Percentiles rank a stretch among this genome's conserved stretches.
These are phyloP conservation scores for Dryas integrifolia DNA, from an alignment of 331 rosid species.

Conservation along the genomic window DNA sequence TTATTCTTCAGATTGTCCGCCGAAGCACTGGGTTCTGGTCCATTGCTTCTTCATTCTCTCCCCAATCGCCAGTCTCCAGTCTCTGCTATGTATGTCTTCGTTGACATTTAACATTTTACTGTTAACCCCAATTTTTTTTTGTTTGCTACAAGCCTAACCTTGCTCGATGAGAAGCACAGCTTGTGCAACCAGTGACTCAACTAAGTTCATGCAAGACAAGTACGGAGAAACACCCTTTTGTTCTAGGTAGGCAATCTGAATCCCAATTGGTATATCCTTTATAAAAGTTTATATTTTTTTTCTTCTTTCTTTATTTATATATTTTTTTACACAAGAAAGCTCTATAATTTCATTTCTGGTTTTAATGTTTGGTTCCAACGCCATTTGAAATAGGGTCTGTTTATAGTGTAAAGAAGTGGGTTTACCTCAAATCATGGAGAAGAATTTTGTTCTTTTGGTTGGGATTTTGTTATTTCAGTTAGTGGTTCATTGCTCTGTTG, in stretches of 20 bases:
- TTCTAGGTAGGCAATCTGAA: slow-evolving; percentile 25
- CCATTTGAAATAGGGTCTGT: slow-evolving; percentile 22
- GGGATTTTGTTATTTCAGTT: slow-evolving; percentile 33
- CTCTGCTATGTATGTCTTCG: background rate
- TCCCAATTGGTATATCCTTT: background rate
- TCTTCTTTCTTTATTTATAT: background rate
- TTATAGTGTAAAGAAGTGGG: slow-evolving; percentile 26
- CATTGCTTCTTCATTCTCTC: background rate
- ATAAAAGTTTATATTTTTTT: background rate
- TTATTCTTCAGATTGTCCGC: background rate
- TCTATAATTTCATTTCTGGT: background rate
- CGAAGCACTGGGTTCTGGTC: background rate
- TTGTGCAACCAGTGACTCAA: background rate
- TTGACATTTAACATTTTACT: background rate
- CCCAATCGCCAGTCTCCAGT: background rate
- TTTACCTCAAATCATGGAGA: slow-evolving; percentile 33
- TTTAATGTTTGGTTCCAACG: slow-evolving; percentile 12
- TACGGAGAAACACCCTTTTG: slow-evolving; percentile 1
- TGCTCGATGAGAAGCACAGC: slow-evolving; percentile 4
- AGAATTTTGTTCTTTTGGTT: slow-evolving; percentile 28
- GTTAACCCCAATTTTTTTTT: background rate
- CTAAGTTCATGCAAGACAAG: slow-evolving; percentile 17
- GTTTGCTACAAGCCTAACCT: background rate
- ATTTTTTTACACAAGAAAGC: background rate
- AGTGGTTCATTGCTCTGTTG: slow-evolving; percentile 27